Percentiles rank a stretch among this genome's conserved stretches.
Evolutionary conservation across 257 asterid species (phyloP).

Genomic region (Solanum piurae): DNA sequence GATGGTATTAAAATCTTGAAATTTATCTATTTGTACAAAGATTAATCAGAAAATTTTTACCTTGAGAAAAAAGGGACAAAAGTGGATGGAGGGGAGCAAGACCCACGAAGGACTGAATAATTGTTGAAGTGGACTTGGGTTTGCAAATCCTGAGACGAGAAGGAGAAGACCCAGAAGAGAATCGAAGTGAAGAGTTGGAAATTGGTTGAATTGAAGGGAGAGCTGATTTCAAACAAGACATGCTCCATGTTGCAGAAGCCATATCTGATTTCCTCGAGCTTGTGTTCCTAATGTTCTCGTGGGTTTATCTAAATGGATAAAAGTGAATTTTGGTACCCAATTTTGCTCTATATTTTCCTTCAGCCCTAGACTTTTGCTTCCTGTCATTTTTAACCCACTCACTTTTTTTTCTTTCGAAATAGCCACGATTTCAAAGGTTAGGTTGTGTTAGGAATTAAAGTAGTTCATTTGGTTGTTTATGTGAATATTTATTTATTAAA

Average conservation of each 20-base stretch:
- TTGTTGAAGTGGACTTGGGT: constrained; percentile 18
- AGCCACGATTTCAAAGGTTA: neutral
- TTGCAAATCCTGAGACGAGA: constrained; percentile 23
- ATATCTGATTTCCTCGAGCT: constrained; percentile 4
- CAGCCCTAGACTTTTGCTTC: neutral
- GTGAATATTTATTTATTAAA: no score
- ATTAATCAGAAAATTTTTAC: constrained; percentile 9
- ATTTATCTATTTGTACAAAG: neutral
- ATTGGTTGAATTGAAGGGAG: constrained; percentile 45
- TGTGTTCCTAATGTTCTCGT: neutral
- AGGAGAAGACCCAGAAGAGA: constrained; percentile 24
- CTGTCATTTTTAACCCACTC: neutral
- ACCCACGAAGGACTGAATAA: constrained; percentile 51
- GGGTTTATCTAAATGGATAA: constrained; percentile 2
- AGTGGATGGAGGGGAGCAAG: constrained; percentile 51
- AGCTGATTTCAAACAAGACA: constrained; percentile 49
- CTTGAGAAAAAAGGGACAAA: constrained; percentile 34
- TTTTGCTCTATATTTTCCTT: neutral
- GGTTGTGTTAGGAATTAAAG: no score
- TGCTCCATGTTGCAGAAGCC: constrained; percentile 52
- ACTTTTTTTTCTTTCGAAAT: neutral
- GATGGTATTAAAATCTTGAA: neutral
- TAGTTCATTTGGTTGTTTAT: neutral
- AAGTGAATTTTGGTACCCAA: constrained; percentile 8
- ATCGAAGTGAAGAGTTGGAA: constrained; percentile 30